Evolutionary conservation across 805 yeast species (phyloP), one percentile per base, ranked within the genome.

Genomic region (Kluyveromyces nonfermentans): DNA sequence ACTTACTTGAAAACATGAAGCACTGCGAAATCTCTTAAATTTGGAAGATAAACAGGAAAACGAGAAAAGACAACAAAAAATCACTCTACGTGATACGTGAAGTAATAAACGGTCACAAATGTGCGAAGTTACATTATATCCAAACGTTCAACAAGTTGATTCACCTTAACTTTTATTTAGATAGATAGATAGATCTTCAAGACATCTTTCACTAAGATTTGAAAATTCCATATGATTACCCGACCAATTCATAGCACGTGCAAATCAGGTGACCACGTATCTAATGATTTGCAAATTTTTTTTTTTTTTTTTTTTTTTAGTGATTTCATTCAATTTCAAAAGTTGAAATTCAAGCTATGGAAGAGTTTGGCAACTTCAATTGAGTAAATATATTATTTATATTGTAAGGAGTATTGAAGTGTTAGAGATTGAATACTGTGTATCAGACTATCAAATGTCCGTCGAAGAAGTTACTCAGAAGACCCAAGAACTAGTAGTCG

Each of bases 381-480:
- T 10, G 30, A 10, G 28, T 9, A 9, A 7, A 7, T 7, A 22
- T 7, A 15, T 7, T 12, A 7, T 12, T 33, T 33, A 18, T 33
- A 16, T 33, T 33, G 5, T 2, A 4, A 16, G n/a, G 9, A 25
- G 30, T 10, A 25, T 25, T 10, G 30, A 25, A 6, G 30, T 25
- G 30, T 25, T 10, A 25, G 12, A 10, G 30, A 25, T 25, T 25
- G 30, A 25, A 22, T 12, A 33, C 20, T 7, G 16, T 33, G 35
- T 33, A 33, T 12, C n/a, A 33, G 20, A 33, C 19, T 10, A 33
- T 15, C 35, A 38, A 45, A 61, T 62, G 66, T 63, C 66, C 45
- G 64, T 59, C 46, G 65, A 62, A 56, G 60, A 60, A 61, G 62
- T 56, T 47, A 50, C 59, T 43, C 57, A 58, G 46, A 59, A 62